These are phyloP conservation scores for Melampsora americana DNA, from an alignment of 1,284 basidiomycete species.

Conservation along the genomic window DNA sequence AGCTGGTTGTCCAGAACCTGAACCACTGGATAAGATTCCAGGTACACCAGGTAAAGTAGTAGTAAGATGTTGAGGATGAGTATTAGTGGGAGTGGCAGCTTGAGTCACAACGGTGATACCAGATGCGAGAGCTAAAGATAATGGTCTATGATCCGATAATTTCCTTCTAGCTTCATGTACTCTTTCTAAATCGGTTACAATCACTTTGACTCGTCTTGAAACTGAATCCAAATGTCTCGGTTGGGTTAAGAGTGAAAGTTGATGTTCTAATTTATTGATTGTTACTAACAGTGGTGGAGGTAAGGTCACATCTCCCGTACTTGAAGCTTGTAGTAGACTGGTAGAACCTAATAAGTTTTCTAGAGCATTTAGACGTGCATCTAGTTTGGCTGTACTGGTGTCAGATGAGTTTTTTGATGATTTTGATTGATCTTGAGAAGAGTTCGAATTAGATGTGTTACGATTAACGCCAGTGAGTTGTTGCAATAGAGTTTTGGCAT, in stretches of 20 bases:
- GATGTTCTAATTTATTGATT: conserved; percentile 74
- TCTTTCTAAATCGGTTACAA: conserved; percentile 87
- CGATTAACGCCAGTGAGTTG: conserved; percentile 13
- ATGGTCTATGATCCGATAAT: conserved; percentile 52
- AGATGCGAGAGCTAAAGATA: conserved; percentile 54
- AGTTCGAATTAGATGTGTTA: not conserved
- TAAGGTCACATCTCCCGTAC: conserved; percentile 54
- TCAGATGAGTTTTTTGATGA: not conserved
- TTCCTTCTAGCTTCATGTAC: conserved; percentile 61
- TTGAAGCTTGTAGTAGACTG: conserved; percentile 27
- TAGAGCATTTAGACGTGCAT: conserved; percentile 25
- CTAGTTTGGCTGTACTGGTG: conserved; percentile 24
- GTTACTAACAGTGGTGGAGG: conserved; percentile 77
- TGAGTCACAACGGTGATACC: conserved; percentile 53
- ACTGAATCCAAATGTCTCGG: conserved; percentile 96
- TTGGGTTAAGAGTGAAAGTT: conserved; percentile 83
- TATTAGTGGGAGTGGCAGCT: conserved; percentile 30
- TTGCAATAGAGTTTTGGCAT: conserved; percentile 34
- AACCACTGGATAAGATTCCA: conserved; percentile 34
- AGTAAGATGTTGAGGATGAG: conserved; percentile 33
- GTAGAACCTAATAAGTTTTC: conserved; percentile 38
- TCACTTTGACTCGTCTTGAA: conserved; percentile 83
- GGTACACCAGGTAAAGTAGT: conserved; percentile 49
- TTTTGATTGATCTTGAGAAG: conserved; percentile 5
- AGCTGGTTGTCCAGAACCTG: conserved; percentile 47